Conservation (phyloP, 164 flowering plant genomes). For the Stephania japonica region DNA sequence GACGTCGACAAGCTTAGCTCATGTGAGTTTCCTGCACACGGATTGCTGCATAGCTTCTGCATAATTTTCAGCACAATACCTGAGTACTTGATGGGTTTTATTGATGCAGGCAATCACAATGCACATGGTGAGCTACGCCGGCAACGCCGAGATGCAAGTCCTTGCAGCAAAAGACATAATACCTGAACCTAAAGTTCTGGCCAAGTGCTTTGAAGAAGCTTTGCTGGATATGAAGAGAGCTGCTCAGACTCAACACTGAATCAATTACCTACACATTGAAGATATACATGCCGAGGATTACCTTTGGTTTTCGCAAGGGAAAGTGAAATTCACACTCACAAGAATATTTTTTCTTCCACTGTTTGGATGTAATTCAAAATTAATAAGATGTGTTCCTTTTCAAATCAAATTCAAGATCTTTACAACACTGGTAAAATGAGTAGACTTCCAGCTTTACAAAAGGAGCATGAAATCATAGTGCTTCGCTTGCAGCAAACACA, state of each 20-base stretch:
- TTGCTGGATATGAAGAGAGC: constrained; percentile 70
- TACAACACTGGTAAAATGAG: not conserved
- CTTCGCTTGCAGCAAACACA: not conserved
- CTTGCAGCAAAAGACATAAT: constrained; percentile 75
- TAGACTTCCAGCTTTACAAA: not conserved
- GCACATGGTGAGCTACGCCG: constrained; percentile 86
- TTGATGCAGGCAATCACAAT: constrained; percentile 64
- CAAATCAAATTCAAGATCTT: not conserved
- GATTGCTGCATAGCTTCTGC: not conserved
- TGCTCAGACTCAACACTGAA: constrained; percentile 12
- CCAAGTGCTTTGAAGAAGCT: constrained; percentile 73
- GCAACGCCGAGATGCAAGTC: constrained; percentile 71
- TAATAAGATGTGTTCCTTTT: not conserved
- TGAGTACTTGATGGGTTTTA: not conserved
- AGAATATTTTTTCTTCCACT: not conserved
- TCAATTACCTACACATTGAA: not conserved
- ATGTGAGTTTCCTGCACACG: constrained; percentile 31
- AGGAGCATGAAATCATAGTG: not conserved
- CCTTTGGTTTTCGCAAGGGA: not conserved
- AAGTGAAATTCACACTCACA: not conserved
- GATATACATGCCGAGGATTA: not conserved
- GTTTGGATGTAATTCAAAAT: too few relatives aligned
- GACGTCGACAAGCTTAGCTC: constrained; percentile 43
- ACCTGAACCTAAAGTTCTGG: constrained; percentile 66
- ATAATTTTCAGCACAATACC: not conserved